These are phyloP conservation scores for Exophiala xenobiotica DNA, from an alignment of 2,329 filamentous ascomycete genomes.

Conservation along the genomic window DNA sequence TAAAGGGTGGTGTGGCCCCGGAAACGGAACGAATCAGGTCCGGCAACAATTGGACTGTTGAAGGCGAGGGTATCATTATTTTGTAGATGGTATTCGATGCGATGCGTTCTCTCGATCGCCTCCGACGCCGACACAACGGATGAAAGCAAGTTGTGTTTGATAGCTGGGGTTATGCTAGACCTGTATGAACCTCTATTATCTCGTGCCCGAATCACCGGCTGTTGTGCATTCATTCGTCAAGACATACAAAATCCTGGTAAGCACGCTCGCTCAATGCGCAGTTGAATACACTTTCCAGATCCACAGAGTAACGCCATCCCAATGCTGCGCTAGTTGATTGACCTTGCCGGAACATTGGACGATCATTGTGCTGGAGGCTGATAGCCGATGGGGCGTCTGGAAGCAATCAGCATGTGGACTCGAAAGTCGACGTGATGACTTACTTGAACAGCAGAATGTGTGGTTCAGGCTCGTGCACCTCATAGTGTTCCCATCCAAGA, in stretches of 20 bases:
- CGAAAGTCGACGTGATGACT: slow-evolving; percentile 39
- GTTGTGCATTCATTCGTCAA: slow-evolving; percentile 18
- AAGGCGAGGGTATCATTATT: too few species aligned
- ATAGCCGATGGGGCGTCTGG: slow-evolving; percentile 79
- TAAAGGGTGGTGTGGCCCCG: background rate
- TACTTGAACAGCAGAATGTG: slow-evolving; percentile 99
- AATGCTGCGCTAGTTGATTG: slow-evolving; percentile 27
- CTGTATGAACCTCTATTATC: slow-evolving; percentile 18
- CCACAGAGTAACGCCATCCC: slow-evolving; percentile 26
- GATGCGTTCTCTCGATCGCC: too few species aligned
- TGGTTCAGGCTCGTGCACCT: slow-evolving; percentile 97
- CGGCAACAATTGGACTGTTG: too few species aligned
- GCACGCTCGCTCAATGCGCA: slow-evolving; percentile 28
- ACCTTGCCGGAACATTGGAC: slow-evolving; percentile 11
- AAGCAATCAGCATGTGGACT: slow-evolving; percentile 23
- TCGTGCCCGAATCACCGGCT: slow-evolving; percentile 19
- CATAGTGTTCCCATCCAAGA: slow-evolving; percentile 98
- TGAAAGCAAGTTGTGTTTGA: background rate
- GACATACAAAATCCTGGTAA: slow-evolving; percentile 24
- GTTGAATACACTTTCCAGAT: slow-evolving; percentile 18
- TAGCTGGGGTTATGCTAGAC: slow-evolving; percentile 17
- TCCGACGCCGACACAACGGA: too few species aligned
- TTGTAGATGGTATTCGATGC: too few species aligned
- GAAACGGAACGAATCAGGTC: too few species aligned
- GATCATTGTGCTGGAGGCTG: slow-evolving; percentile 60